phyloP scores from a whole-genome alignment of 148 eudicot genomes.

The Spergularia bocconei region DNA sequence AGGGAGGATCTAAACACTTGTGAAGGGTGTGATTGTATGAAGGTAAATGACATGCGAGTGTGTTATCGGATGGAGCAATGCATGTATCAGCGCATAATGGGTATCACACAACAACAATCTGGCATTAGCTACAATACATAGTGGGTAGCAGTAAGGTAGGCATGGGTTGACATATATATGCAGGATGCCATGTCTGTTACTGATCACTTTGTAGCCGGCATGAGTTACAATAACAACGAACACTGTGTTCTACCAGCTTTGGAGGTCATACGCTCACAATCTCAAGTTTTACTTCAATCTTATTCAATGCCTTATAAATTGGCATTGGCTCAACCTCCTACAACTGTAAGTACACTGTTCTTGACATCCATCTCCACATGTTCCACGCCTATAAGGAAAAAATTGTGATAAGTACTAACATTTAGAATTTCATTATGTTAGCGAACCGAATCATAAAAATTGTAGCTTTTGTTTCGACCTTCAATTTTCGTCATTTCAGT shows the following conservation, averaged over 20 bases:
- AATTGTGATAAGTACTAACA: background rate
- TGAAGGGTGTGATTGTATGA: background rate
- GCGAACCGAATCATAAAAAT: background rate
- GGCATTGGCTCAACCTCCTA: slow-evolving; percentile 41
- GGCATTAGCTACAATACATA: slow-evolving; percentile 21
- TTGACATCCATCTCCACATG: slow-evolving; percentile 27
- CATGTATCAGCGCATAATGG: background rate
- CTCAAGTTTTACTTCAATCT: slow-evolving; percentile 31
- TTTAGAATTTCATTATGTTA: background rate
- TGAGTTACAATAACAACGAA: slow-evolving; percentile 17
- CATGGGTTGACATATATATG: background rate
- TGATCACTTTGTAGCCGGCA: slow-evolving; percentile 22
- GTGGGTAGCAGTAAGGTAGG: slow-evolving; percentile 12
- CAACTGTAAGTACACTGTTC: slow-evolving; percentile 33
- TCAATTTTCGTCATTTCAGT: slow-evolving; percentile 24
- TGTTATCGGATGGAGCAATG: slow-evolving; percentile 19
- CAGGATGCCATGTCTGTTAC: background rate
- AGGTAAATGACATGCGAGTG: background rate
- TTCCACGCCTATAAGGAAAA: slow-evolving; percentile 22
- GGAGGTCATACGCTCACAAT: slow-evolving; percentile 32
- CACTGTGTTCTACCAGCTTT: slow-evolving; percentile 16
- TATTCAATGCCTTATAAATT: slow-evolving; percentile 34
- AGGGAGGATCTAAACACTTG: background rate
- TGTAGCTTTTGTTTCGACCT: slow-evolving; percentile 17
- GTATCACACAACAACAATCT: slow-evolving; percentile 15